A percentile compares a stretch with the other conserved stretches of the same genome.
These are phyloP conservation scores for Heliamphora ciliata DNA, from an alignment of 179 eudicot species.

Conservation along the genomic window DNA sequence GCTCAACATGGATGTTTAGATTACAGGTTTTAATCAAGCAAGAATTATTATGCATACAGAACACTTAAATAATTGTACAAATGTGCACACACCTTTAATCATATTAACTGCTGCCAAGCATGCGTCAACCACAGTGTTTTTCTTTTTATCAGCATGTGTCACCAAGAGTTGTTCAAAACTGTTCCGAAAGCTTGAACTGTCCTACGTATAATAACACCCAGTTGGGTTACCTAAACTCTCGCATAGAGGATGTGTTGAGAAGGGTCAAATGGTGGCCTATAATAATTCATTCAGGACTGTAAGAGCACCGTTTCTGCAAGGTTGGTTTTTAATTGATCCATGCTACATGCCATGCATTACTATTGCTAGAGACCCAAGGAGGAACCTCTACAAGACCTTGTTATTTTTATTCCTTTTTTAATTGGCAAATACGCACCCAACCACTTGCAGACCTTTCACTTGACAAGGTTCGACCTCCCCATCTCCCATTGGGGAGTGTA, in stretches of 20 bases:
- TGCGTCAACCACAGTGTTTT: background rate
- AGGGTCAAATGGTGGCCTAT: background rate
- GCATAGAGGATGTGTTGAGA: background rate
- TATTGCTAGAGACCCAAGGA: background rate
- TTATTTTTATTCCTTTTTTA: background rate
- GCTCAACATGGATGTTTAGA: background rate
- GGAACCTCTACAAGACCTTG: background rate
- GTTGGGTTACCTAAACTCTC: background rate
- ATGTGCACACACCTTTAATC: background rate
- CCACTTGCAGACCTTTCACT: too few relatives aligned
- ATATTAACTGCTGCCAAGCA: background rate
- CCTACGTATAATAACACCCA: background rate
- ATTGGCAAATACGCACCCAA: too few relatives aligned
- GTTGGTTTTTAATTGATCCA: background rate
- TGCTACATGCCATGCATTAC: background rate
- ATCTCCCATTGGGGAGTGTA: too few relatives aligned
- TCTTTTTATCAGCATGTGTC: too few relatives aligned
- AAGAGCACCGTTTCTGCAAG: background rate
- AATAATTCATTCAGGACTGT: background rate
- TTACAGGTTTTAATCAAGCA: conserved; percentile 5
- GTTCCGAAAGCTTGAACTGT: background rate
- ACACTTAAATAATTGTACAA: background rate
- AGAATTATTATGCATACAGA: background rate
- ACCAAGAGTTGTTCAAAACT: too few relatives aligned
- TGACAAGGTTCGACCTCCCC: too few relatives aligned